phyloP scores from a whole-genome alignment of 2,329 filamentous ascomycete species.

The Torrubiella hemipterigena region DNA sequence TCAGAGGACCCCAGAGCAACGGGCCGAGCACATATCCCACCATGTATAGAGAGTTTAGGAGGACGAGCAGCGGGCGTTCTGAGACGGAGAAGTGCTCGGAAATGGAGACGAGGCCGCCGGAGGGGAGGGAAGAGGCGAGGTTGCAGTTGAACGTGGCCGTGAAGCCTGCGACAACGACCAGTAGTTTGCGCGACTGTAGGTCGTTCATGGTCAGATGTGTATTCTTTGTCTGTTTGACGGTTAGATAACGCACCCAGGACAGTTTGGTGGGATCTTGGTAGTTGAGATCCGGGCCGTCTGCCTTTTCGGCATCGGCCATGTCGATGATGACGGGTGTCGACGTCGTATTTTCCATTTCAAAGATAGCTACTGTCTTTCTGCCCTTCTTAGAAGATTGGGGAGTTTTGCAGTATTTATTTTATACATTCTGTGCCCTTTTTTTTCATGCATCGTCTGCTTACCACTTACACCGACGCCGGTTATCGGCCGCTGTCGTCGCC shows the following conservation, averaged over 20 bases:
- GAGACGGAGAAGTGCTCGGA: constrained; percentile 15
- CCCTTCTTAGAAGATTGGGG: too few relatives aligned
- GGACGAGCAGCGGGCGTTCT: constrained; percentile 14
- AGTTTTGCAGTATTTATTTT: too few relatives aligned
- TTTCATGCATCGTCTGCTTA: too few relatives aligned
- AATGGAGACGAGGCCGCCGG: constrained; percentile 22
- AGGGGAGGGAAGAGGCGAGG: constrained; percentile 22
- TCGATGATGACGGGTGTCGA: too few relatives aligned
- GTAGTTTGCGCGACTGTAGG: constrained; percentile 15
- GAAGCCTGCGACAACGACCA: constrained; percentile 21
- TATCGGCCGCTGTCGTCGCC: too few relatives aligned
- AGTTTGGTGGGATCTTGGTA: constrained; percentile 20
- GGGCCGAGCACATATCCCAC: constrained; percentile 21
- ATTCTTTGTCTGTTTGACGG: background rate
- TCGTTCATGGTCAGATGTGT: background rate
- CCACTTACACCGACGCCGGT: too few relatives aligned
- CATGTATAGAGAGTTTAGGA: constrained; percentile 24
- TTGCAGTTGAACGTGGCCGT: constrained; percentile 24
- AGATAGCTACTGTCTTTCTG: too few relatives aligned
- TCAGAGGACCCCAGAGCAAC: constrained; percentile 20
- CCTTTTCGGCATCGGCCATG: too few relatives aligned
- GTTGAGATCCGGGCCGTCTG: too few relatives aligned
- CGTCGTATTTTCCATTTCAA: too few relatives aligned
- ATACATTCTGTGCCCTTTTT: too few relatives aligned
- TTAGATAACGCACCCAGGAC: constrained; percentile 11